Evolutionary conservation across 176 grass and related monocot genomes (phyloP), one percentile per base, ranked within the genome.

Genomic region (Avena sativa): DNA sequence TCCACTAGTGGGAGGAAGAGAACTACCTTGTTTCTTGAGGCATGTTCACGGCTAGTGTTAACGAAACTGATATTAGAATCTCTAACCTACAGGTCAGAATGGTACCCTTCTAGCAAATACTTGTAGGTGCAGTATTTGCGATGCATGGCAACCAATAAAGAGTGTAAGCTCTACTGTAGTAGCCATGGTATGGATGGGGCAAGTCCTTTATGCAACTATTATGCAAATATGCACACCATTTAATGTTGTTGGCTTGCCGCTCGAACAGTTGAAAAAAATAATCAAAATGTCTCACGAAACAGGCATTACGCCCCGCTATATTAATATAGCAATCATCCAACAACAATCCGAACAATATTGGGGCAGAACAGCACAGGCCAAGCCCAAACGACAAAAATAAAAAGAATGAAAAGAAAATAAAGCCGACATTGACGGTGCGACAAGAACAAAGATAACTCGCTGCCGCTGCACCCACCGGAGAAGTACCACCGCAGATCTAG

Each of bases 181-280:
- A 82, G 63, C 43, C 50, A 86, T 57, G 51, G 19, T 67, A 69
- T 6, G 14, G 40, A 77, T 71, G 61, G 19, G 28, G n/a, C 52
- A 61, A 70, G 9, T 60, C 71, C 78, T 71, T 88, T 83, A 36
- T 83, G 63, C 58, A 70, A 70, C 40, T 70, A 70, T 88, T 83
- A 36, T 83, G 63, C 58, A 70, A 70, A 70, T 70, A 70, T 81
- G 82, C 57, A 67, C 17, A 25, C 59, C 32, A 23, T 26, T 59
- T 65, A 9, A 56, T 20, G 28, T 11, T 63, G 30, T 28, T 28
- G 32, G 56, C 53, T 78, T 78, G 52, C 40, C 0, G 2, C 38
- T 36, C 13, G n/a, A 85, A 76, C 8, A 74, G 6, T 56, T 74
- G 26, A 12, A 81, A 73, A 66, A 49, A 49, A 49, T 36, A 75